These are phyloP conservation scores for Fusarium anthophilum DNA, from an alignment of 2,329 filamentous ascomycete genomes.

Conservation along the genomic window DNA sequence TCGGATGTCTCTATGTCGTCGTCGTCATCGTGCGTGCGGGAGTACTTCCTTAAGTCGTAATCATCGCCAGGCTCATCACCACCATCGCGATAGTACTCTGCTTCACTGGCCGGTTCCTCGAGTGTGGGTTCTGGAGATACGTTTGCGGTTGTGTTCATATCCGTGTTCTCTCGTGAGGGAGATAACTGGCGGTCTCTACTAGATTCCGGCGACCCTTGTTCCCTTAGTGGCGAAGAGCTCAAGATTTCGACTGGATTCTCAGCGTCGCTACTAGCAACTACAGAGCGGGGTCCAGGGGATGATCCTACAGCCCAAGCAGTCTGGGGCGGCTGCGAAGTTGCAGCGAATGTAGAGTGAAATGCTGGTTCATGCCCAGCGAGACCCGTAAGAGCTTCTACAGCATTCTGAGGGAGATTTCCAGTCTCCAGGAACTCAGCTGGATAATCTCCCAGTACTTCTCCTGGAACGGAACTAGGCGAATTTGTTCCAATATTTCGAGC, in stretches of 20 bases:
- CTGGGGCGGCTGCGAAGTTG: slow-evolving; percentile 7
- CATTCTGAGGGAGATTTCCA: not conserved
- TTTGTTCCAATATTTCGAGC: slow-evolving; percentile 2
- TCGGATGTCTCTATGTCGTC: slow-evolving; percentile 45
- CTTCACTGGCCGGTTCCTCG: slow-evolving; percentile 28
- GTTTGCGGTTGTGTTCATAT: not conserved
- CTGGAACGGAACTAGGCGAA: slow-evolving; percentile 3
- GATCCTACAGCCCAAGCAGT: slow-evolving; percentile 17
- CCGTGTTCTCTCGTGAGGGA: slow-evolving; percentile 3
- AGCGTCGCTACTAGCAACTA: slow-evolving; percentile 19
- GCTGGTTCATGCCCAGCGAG: slow-evolving; percentile 17
- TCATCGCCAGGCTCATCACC: slow-evolving; percentile 46
- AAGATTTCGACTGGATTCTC: slow-evolving; percentile 37
- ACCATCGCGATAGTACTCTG: slow-evolving; percentile 39
- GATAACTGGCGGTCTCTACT: slow-evolving; percentile 12
- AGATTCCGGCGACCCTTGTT: slow-evolving; percentile 13
- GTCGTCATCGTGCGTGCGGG: slow-evolving; percentile 46
- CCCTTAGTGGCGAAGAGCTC: slow-evolving; percentile 35
- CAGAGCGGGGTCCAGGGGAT: slow-evolving; percentile 12
- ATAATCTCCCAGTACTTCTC: slow-evolving; percentile 22
- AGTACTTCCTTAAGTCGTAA: slow-evolving; percentile 48
- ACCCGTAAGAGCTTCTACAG: slow-evolving; percentile 8
- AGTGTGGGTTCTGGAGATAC: slow-evolving; percentile 12
- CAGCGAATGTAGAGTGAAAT: slow-evolving; percentile 16
- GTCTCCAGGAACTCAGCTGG: slow-evolving; percentile 38